These are phyloP conservation scores for Sugiyamaella pinicola DNA, from an alignment of 1,139 yeast genomes.

Conservation along the genomic window DNA sequence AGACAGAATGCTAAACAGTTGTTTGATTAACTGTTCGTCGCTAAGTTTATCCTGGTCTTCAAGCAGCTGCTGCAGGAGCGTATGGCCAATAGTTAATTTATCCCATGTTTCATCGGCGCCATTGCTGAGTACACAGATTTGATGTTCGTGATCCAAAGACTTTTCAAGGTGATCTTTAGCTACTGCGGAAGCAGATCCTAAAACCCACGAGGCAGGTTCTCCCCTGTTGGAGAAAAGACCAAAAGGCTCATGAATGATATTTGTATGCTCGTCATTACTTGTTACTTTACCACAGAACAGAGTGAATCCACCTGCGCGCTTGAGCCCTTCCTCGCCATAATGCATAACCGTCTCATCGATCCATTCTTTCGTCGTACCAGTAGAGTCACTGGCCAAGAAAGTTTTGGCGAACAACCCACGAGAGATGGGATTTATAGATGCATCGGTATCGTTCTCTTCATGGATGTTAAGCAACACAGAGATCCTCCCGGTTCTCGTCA, in stretches of 20 bases:
- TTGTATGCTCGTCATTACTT: slow-evolving; percentile 34
- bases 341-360: slow-evolving; percentile 25
- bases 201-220: slow-evolving; percentile 20
- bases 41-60: slow-evolving; percentile 38
- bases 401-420: slow-evolving; percentile 72
- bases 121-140: slow-evolving; percentile 59
- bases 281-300: slow-evolving; percentile 61
- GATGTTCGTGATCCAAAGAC: slow-evolving; percentile 57
- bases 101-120: slow-evolving; percentile 64
- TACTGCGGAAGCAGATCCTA: slow-evolving; percentile 50
- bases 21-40: slow-evolving; percentile 51
- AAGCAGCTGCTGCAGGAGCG: slow-evolving; percentile 48
- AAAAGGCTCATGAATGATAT: slow-evolving; percentile 48
- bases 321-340: slow-evolving; percentile 40
- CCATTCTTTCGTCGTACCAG: slow-evolving; percentile 52
- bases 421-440: slow-evolving; percentile 51
- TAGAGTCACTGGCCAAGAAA: slow-evolving; percentile 49
- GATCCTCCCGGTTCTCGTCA: slow-evolving; percentile 60
- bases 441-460: slow-evolving; percentile 45
- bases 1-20: slow-evolving; percentile 58
- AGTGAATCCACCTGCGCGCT: slow-evolving; percentile 78
- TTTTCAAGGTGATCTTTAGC: slow-evolving; percentile 50
- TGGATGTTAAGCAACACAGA: slow-evolving; percentile 75
- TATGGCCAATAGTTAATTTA: slow-evolving; percentile 60
- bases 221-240: slow-evolving; percentile 42